phyloP scores from a whole-genome alignment of 768 basidiomycete species.

The Myochromella boudieri region DNA sequence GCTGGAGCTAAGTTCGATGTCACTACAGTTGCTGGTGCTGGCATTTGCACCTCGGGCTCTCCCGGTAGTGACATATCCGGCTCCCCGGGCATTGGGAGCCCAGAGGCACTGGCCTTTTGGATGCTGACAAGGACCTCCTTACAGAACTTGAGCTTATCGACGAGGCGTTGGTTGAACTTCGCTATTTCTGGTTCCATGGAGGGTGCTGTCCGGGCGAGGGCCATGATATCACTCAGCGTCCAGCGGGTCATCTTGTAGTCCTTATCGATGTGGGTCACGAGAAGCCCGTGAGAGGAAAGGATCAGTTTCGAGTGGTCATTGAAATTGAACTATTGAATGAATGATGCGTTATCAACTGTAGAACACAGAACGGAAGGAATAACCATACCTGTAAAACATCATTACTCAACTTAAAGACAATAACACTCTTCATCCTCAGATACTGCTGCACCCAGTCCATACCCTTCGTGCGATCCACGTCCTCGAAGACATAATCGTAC shows the following conservation, averaged over 20 bases:
- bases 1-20: no score
- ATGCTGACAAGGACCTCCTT: conserved; percentile 81
- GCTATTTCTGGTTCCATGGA: conserved; percentile 50
- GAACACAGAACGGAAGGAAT: conserved; percentile 1
- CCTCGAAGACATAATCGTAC: conserved; percentile 79
- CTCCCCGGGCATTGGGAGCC: conserved; percentile 26
- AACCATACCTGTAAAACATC: conserved; percentile 87
- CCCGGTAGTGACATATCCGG: conserved; percentile 8
- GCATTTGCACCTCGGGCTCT: background rate
- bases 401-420: conserved; percentile 95
- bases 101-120: conserved; percentile 52
- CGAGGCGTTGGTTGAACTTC: conserved; percentile 61
- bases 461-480: conserved; percentile 64
- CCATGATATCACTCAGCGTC: conserved; percentile 72
- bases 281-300: conserved; percentile 74
- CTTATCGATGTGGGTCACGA: conserved; percentile 91
- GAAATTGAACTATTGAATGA: conserved; percentile 84
- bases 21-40: background rate
- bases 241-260: conserved; percentile 75
- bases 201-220: conserved; percentile 36
- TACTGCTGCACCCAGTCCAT: conserved; percentile 98
- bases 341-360: conserved; percentile 5
- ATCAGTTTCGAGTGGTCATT: conserved; percentile 97
- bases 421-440: conserved; percentile 94
- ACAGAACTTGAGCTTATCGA: conserved; percentile 85